Evolutionary conservation across 495 filamentous ascomycete genomes (phyloP).

Genomic region (Bombardia bombarda): DNA sequence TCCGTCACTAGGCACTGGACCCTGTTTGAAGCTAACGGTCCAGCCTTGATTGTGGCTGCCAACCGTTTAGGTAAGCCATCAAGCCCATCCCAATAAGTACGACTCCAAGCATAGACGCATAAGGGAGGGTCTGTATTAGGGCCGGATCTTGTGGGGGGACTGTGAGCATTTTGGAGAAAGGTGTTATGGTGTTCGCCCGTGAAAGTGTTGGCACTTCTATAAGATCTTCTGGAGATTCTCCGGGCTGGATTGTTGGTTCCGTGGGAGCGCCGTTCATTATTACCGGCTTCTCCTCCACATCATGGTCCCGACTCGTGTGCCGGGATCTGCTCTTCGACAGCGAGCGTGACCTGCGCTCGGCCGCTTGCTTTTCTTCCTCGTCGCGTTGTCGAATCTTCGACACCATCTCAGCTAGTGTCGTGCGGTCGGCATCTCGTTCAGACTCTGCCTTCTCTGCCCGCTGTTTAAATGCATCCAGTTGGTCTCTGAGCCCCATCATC

Average conservation of each 20-base stretch:
- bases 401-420: conserved; percentile 82
- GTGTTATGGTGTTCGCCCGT: conserved; percentile 35
- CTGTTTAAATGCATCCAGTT: conserved; percentile 68
- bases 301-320: neutral
- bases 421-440: conserved; percentile 57
- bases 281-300: conserved; percentile 1
- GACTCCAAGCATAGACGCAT: conserved; percentile 80
- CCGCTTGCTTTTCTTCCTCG: conserved; percentile 30
- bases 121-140: conserved; percentile 65
- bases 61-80: conserved; percentile 92
- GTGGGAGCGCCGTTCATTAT: conserved; percentile 11
- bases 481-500: conserved; percentile 73
- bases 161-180: conserved; percentile 15
- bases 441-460: conserved; percentile 74
- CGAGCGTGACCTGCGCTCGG: conserved; percentile 17
- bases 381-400: conserved; percentile 67
- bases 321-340: conserved; percentile 12
- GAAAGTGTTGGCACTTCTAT: conserved; percentile 25
- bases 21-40: conserved; percentile 10
- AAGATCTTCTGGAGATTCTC: conserved; percentile 12
- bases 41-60: conserved; percentile 45
- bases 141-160: conserved; percentile 22
- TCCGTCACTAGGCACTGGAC: no score
- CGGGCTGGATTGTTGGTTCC: conserved; percentile 2
- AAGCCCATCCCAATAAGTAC: conserved; percentile 82